phyloP scores from a whole-genome alignment of 192 early-diverging fungal genomes.

The Umbelopsis sp. region DNA sequence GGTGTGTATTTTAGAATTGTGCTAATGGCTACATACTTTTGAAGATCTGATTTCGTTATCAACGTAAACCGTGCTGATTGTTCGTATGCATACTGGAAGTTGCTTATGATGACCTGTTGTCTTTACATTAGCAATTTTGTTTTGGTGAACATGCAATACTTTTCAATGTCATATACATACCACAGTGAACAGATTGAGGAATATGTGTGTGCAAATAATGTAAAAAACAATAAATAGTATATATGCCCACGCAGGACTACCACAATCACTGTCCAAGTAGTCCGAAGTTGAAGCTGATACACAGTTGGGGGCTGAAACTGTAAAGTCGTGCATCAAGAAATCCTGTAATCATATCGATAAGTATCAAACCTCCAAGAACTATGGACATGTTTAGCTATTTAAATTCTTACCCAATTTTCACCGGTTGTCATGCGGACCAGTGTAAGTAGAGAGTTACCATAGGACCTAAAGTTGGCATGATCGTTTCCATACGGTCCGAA shows the following conservation, averaged over 20 bases:
- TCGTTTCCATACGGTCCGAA: slow-evolving; percentile 43
- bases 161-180: slow-evolving; percentile 23
- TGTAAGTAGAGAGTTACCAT: slow-evolving; percentile 45
- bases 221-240: slow-evolving; percentile 58
- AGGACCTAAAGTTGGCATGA: slow-evolving; percentile 53
- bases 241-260: slow-evolving; percentile 50
- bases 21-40: slow-evolving; percentile 25
- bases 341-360: slow-evolving; percentile 34
- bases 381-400: too few species aligned
- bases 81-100: slow-evolving; percentile 41
- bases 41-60: slow-evolving; percentile 33
- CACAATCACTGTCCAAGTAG: slow-evolving; percentile 56
- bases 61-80: slow-evolving; percentile 32
- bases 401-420: slow-evolving; percentile 36
- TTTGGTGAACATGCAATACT: neutral
- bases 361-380: neutral
- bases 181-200: slow-evolving; percentile 60
- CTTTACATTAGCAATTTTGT: neutral
- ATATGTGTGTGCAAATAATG: slow-evolving; percentile 62
- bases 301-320: slow-evolving; percentile 50
- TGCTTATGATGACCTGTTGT: slow-evolving; percentile 35
- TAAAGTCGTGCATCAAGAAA: slow-evolving; percentile 55
- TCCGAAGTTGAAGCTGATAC: slow-evolving; percentile 33
- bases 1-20: neutral
- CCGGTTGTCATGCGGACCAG: slow-evolving; percentile 58